phyloP scores from a whole-genome alignment of 192 early-diverging fungal genomes.

The Phycomyces blakesleeanus region DNA sequence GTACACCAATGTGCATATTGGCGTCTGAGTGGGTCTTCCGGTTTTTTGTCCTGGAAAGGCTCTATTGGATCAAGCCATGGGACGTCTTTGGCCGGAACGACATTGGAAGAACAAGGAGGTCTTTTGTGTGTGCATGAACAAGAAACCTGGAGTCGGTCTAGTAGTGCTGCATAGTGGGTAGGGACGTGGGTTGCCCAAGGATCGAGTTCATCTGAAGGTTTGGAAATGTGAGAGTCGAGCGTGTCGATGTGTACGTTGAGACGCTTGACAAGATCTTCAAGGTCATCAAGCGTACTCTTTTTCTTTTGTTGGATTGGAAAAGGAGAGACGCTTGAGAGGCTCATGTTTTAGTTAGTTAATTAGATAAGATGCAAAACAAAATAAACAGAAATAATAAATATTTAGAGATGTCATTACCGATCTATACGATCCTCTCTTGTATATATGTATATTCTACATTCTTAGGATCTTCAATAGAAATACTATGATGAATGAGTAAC shows the following conservation, averaged over 20 bases:
- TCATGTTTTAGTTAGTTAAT: no score
- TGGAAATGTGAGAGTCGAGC: no score
- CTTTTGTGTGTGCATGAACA: conserved; percentile 2
- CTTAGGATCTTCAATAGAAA: no score
- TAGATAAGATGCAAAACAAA: no score
- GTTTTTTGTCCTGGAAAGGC: neutral
- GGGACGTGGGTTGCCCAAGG: conserved; percentile 12
- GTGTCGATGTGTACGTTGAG: conserved; percentile 6
- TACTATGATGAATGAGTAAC: no score
- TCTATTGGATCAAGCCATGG: conserved; percentile 8
- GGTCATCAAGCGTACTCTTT: neutral
- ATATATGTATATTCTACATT: no score
- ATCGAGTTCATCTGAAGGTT: neutral
- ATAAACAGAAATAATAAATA: no score
- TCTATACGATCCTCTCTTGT: no score
- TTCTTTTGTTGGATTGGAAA: no score
- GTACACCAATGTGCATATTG: conserved; percentile 22
- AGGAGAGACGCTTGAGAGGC: no score
- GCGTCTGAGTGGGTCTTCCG: neutral
- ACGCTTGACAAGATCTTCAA: conserved; percentile 6
- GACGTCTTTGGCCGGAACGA: neutral
- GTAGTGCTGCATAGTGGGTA: conserved; percentile 4
- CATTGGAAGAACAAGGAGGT: neutral
- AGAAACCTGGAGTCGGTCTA: neutral
- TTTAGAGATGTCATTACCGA: no score